Percentiles rank a stretch among this genome's conserved stretches.
phyloP scores from a whole-genome alignment of 768 basidiomycete genomes.

The Kwoniella heveanensis region DNA sequence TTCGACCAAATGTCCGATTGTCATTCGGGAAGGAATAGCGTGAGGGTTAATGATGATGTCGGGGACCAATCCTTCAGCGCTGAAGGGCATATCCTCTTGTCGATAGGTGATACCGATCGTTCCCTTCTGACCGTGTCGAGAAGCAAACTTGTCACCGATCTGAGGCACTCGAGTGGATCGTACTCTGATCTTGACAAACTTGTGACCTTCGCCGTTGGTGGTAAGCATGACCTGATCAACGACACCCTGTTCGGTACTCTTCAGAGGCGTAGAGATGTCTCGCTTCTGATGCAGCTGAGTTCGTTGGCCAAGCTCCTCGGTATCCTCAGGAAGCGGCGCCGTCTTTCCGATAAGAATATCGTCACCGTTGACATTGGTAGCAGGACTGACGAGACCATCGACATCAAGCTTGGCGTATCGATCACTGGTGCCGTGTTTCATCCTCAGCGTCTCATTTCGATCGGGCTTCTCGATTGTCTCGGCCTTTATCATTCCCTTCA shows the following conservation, averaged over 20 bases:
- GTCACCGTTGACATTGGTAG: slow-evolving; percentile 90
- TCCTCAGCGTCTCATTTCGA: slow-evolving; percentile 84
- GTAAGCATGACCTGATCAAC: slow-evolving; percentile 97
- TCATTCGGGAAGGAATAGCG: slow-evolving; percentile 99
- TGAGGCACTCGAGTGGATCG: slow-evolving; percentile 95
- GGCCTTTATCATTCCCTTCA: slow-evolving; percentile 82
- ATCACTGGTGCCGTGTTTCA: slow-evolving; percentile 84
- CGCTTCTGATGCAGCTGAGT: slow-evolving; percentile 90
- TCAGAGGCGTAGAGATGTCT: slow-evolving; percentile 95
- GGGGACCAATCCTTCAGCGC: slow-evolving; percentile 91
- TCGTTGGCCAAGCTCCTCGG: slow-evolving; percentile 93
- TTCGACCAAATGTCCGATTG: slow-evolving; percentile 98
- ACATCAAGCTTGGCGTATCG: slow-evolving; percentile 93
- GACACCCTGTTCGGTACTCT: slow-evolving; percentile 96
- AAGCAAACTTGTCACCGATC: slow-evolving; percentile 98
- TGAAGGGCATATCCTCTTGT: slow-evolving; percentile 99
- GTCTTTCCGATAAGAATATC: slow-evolving; percentile 99
- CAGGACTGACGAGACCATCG: slow-evolving; percentile 93
- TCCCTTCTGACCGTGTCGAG: slow-evolving; percentile 98
- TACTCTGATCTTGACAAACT: slow-evolving; percentile 97
- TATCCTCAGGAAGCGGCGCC: slow-evolving; percentile 92
- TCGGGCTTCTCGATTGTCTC: slow-evolving; percentile 98
- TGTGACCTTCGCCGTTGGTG: slow-evolving; percentile 91
- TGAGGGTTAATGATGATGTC: slow-evolving; percentile 99
- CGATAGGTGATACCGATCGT: slow-evolving; percentile 99